phyloP scores from a whole-genome alignment of 345 rosid species.

The Eucalyptus cloeziana region DNA sequence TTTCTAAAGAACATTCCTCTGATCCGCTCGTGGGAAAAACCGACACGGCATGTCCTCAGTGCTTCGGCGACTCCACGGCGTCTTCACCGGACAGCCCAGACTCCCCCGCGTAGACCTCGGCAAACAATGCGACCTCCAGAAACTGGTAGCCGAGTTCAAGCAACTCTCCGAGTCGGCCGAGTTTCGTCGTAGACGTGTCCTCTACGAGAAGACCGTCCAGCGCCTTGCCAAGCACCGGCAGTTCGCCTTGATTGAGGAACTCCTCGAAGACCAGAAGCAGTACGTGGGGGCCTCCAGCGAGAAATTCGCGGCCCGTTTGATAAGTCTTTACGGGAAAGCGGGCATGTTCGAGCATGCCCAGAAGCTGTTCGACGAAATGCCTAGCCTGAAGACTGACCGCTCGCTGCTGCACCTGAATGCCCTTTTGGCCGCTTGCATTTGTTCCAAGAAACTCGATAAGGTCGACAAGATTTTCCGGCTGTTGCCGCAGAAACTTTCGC shows the following conservation, averaged over 20 bases:
- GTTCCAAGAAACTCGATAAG: conserved; percentile 1
- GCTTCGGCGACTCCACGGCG: not conserved
- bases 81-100: not conserved
- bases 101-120: not conserved
- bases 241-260: conserved; percentile 6
- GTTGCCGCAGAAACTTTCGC: not conserved
- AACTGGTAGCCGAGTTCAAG: not conserved
- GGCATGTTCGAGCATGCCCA: conserved; percentile 17
- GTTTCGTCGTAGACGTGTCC: not conserved
- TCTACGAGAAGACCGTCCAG: not conserved
- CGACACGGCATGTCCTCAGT: not conserved
- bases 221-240: conserved; percentile 2
- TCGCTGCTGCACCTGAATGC: conserved; percentile 13
- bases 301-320: conserved; percentile 3
- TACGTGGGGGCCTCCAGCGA: conserved; percentile 1
- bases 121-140: not conserved
- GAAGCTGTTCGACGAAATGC: conserved; percentile 33
- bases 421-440: conserved; percentile 6
- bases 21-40: not conserved
- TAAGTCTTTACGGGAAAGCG: conserved; percentile 4
- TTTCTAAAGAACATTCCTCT: not conserved
- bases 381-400: conserved; percentile 1
- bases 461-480: not conserved
- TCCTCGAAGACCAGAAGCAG: conserved; percentile 17
- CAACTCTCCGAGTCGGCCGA: not conserved